Conservation (phyloP, 441 rosid genomes). For the Jatropha multifida region DNA sequence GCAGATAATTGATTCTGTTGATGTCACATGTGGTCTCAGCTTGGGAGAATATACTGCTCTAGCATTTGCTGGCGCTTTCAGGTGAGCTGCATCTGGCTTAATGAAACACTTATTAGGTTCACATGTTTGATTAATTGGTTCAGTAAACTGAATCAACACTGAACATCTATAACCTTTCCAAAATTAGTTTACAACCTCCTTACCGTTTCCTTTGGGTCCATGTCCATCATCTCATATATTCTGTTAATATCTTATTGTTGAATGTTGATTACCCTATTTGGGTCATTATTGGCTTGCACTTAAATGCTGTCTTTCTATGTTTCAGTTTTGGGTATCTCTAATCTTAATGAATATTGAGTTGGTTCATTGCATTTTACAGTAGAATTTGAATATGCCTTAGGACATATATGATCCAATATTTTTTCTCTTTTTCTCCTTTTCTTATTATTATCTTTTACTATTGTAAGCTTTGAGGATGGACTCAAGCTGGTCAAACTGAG, state of each 20-base stretch:
- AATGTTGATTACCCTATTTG: neutral
- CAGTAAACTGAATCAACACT: neutral
- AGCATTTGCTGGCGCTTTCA: constrained; percentile 95
- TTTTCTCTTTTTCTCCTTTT: neutral
- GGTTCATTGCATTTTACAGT: neutral
- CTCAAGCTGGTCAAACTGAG: constrained; percentile 91
- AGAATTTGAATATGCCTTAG: neutral
- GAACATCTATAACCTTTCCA: neutral
- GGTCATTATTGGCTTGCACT: neutral
- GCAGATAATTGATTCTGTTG: constrained; percentile 84
- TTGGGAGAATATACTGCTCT: constrained; percentile 98
- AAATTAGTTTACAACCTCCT: neutral
- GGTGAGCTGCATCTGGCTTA: constrained; percentile 39
- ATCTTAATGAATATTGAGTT: neutral
- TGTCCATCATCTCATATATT: constrained; percentile 3
- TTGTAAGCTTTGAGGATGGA: constrained; percentile 85
- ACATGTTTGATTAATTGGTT: neutral
- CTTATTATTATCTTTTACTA: constrained; percentile 19
- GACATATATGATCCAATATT: neutral
- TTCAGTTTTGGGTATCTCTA: neutral
- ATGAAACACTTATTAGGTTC: neutral
- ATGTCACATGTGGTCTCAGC: constrained; percentile 96
- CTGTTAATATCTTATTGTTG: neutral
- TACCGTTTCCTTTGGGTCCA: neutral
- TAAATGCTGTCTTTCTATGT: neutral